Percentiles rank a stretch among this genome's conserved stretches.
phyloP scores from a whole-genome alignment of 1,284 basidiomycete species.

The Leccinum fallax region DNA sequence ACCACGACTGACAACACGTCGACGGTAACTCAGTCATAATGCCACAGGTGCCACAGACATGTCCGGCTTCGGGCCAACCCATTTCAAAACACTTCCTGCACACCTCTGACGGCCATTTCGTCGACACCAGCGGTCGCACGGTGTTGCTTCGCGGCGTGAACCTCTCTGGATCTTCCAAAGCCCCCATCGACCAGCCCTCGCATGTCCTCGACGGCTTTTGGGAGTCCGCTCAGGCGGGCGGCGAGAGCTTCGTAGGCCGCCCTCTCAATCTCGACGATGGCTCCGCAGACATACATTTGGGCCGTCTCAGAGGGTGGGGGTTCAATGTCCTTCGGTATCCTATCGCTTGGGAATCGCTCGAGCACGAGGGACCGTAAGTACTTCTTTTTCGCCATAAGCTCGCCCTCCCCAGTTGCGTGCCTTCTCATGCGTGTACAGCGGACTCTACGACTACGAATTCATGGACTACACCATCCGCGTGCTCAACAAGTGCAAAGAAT shows the following conservation, averaged over 20 bases:
- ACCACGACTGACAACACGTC: not conserved
- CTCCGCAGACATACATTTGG: conserved; percentile 86
- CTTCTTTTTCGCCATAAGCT: not conserved
- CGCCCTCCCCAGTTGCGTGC: not conserved
- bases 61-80: conserved; percentile 20
- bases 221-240: conserved; percentile 80
- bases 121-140: conserved; percentile 82
- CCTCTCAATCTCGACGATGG: conserved; percentile 86
- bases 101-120: conserved; percentile 74
- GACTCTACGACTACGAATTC: conserved; percentile 89
- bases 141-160: conserved; percentile 92
- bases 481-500: conserved; percentile 88
- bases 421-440: conserved; percentile 47
- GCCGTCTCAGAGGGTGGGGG: conserved; percentile 88
- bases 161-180: conserved; percentile 87
- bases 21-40: conserved; percentile 14
- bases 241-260: conserved; percentile 71
- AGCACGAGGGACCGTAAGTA: conserved; percentile 92
- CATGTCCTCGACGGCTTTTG: conserved; percentile 81
- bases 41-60: conserved; percentile 24
- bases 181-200: conserved; percentile 73
- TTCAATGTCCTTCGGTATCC: conserved; percentile 94
- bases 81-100: conserved; percentile 52
- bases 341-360: conserved; percentile 93
- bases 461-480: conserved; percentile 92